Conservation (phyloP, 2,329 filamentous ascomycete species). For the Talaromyces funiculosus region DNA sequence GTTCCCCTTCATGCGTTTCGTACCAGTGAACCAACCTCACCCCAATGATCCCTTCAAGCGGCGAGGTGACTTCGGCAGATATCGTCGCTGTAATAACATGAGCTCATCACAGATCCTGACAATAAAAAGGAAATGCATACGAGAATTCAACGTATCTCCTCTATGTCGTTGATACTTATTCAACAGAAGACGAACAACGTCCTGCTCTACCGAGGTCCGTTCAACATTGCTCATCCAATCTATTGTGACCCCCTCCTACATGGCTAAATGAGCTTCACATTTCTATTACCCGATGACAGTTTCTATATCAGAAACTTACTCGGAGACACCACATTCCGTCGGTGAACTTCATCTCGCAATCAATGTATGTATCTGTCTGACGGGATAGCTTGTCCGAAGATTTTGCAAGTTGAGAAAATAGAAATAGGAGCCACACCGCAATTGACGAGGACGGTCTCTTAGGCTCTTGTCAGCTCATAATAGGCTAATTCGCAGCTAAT, state of each 20-base stretch:
- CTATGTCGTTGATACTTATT: slow-evolving; percentile 35
- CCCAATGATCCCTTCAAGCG: slow-evolving; percentile 34
- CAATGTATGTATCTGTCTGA: not conserved
- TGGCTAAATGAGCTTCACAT: not conserved
- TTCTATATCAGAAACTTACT: slow-evolving; percentile 17
- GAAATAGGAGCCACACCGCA: not conserved
- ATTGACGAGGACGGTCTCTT: not conserved
- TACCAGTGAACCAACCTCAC: slow-evolving; percentile 37
- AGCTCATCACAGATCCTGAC: not conserved
- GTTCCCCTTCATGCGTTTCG: not conserved
- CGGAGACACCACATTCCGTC: slow-evolving; percentile 37
- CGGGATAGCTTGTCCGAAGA: not conserved
- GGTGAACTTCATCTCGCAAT: slow-evolving; percentile 37
- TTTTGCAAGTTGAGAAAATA: not conserved
- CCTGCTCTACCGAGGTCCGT: slow-evolving; percentile 25
- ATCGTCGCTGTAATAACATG: slow-evolving; percentile 26
- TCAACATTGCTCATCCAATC: slow-evolving; percentile 42
- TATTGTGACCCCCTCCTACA: slow-evolving; percentile 32
- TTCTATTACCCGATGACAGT: not conserved
- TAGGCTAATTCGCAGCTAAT: not conserved
- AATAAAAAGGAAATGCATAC: slow-evolving; percentile 17
- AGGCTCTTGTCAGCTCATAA: not conserved
- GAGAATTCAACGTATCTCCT: slow-evolving; percentile 37
- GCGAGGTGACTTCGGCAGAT: slow-evolving; percentile 30
- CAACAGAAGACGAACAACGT: slow-evolving; percentile 31